These are phyloP conservation scores for Solanum bukasovii DNA, from an alignment of 257 asterid genomes.

Conservation along the genomic window DNA sequence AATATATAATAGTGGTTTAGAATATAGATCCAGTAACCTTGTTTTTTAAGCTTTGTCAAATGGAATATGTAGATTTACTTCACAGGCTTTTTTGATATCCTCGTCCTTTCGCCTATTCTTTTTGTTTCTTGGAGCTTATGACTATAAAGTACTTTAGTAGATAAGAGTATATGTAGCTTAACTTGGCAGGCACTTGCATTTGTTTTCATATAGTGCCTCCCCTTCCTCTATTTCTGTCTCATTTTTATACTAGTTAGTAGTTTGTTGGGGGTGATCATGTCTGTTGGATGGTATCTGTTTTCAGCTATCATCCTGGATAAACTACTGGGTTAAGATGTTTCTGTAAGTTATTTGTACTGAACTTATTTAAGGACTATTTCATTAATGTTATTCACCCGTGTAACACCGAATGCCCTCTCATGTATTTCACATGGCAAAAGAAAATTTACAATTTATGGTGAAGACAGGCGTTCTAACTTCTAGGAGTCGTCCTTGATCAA, in stretches of 20 bases:
- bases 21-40: background rate
- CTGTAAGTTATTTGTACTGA: background rate
- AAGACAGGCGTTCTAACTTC: background rate
- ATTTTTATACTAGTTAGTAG: background rate
- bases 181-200: background rate
- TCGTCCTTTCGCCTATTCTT: background rate
- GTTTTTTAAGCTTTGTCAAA: background rate
- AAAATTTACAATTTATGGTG: background rate
- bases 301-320: background rate
- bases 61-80: background rate
- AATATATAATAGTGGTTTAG: background rate
- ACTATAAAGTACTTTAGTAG: background rate
- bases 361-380: background rate
- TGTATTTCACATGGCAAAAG: background rate
- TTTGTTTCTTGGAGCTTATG: background rate
- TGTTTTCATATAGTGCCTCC: background rate
- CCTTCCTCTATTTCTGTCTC: background rate
- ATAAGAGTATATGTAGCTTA: background rate
- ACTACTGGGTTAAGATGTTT: background rate
- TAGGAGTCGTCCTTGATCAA: background rate
- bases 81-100: background rate
- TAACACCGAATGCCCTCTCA: background rate
- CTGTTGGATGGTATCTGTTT: background rate
- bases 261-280: background rate
- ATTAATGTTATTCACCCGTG: background rate